phyloP scores from a whole-genome alignment of 805 yeast species.

The Metschnikowia sp. region DNA sequence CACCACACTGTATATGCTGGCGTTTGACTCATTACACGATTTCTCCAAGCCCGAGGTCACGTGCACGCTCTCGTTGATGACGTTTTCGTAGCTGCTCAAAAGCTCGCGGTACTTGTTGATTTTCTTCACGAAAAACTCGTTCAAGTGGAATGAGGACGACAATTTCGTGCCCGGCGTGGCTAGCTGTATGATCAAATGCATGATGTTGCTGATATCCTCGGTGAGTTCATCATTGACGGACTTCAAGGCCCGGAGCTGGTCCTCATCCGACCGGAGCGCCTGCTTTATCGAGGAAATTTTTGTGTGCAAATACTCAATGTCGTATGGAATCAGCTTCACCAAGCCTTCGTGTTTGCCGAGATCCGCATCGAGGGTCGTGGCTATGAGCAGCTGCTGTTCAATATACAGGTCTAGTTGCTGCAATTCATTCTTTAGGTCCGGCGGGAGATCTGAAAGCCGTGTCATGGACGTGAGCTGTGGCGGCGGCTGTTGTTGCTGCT shows the following conservation, averaged over 20 bases:
- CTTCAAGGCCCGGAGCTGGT: conserved; percentile 33
- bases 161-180: conserved; percentile 54
- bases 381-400: conserved; percentile 68
- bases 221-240: conserved; percentile 38
- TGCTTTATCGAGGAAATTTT: conserved; percentile 63
- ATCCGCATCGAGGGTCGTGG: conserved; percentile 63
- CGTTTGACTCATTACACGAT: conserved; percentile 37
- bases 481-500: conserved; percentile 41
- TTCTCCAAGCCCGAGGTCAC: conserved; percentile 44
- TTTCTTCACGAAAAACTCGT: conserved; percentile 50
- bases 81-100: conserved; percentile 55
- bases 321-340: conserved; percentile 70
- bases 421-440: conserved; percentile 62
- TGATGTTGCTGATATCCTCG: conserved; percentile 52
- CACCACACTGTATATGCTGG: conserved; percentile 46
- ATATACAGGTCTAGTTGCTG: conserved; percentile 70
- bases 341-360: conserved; percentile 59
- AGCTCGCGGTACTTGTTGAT: conserved; percentile 48
- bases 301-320: conserved; percentile 59
- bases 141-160: conserved; percentile 52
- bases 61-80: conserved; percentile 58
- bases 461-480: conserved; percentile 68
- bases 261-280: conserved; percentile 51
- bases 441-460: conserved; percentile 70
- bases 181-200: conserved; percentile 50